Base-by-base conservation (phyloP, 2,329 filamentous ascomycete species). In the Aaosphaeria pasadenensis region DNA sequence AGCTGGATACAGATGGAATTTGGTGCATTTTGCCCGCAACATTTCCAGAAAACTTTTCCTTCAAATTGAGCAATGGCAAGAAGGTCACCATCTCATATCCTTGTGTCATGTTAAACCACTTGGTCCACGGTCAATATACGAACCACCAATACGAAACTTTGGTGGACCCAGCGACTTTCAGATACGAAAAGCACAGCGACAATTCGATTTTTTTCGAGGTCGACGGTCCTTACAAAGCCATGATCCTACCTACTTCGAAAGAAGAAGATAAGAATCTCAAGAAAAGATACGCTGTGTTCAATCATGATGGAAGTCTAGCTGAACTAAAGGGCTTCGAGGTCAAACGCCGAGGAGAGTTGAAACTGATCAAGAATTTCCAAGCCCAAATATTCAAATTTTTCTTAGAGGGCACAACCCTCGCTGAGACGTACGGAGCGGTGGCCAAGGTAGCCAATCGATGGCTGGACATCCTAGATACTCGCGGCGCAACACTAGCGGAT, bases 161-260 rank as follows among this genome's bases (percentile, higher is more conserved):
- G 2, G 79, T 84, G 1, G 91, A 99, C 59, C 80, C 84, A 3
- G 79, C 82, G 50, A 89, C 84, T 0, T 91, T 94, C 79, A 88
- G 85, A 66, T 99, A 99, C 62, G 89, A 96, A 66, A 99, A 92
- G 0, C 89, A 96, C 69, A 97, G 92, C 75, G 94, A 99, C 66
- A 99, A 99, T 71, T 94, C 91, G 32, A 99, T 99, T 70, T 99
- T 99, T 76, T 99, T 99, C 74, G 94, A 99, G 71, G 94, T 99
- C 43, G 94, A 99, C 62, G 94, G 94, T 4, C 94, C 94, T 0
- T 99, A 99, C 78, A 91, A 84, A 68, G 94, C 94, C 54, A 99
- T 99, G 94, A 86, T 99, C 51, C 72, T 99, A 54, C 94, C 94
- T 2, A 97, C 94, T 0, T 97, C 92, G 0, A 97, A 99, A 67